Percentiles rank a stretch among this genome's conserved stretches.
These are phyloP conservation scores for Boletus rufocinnamomeus DNA, from an alignment of 768 basidiomycete genomes.

Conservation along the genomic window DNA sequence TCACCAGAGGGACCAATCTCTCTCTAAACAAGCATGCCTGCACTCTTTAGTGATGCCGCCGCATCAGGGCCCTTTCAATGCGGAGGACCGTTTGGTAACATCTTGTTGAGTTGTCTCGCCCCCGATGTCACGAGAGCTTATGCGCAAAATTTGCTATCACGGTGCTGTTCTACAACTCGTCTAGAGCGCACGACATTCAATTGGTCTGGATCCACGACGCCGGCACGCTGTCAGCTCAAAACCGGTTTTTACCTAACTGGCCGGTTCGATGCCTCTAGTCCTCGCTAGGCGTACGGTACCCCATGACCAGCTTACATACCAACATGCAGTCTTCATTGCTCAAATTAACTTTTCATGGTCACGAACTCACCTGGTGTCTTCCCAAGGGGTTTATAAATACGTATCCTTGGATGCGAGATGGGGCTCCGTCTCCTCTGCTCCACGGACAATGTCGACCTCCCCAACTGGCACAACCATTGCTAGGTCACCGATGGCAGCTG, in stretches of 20 bases:
- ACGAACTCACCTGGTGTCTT: background rate
- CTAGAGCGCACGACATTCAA: background rate
- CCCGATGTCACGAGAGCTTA: background rate
- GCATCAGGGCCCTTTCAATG: background rate
- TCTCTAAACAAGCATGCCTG: background rate
- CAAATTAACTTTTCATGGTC: background rate
- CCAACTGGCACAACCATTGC: background rate
- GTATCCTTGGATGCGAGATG: background rate
- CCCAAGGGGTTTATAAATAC: conserved; percentile 7
- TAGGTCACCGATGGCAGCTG: background rate
- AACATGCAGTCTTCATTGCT: background rate
- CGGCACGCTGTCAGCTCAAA: background rate
- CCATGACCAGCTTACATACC: conserved; percentile 1
- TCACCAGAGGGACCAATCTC: background rate
- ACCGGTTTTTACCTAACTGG: background rate
- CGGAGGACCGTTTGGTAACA: background rate
- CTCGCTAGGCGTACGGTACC: background rate
- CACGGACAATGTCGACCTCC: conserved; percentile 1
- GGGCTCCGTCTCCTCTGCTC: conserved; percentile 4
- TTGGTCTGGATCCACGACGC: background rate
- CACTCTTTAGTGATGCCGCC: background rate
- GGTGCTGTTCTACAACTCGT: background rate
- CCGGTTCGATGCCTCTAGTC: background rate
- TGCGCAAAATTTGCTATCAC: background rate
- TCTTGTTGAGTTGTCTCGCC: background rate